Percentiles rank a stretch among this genome's conserved stretches.
These are phyloP conservation scores for Colletotrichum simmondsii DNA, from an alignment of 2,329 filamentous ascomycete species.

Conservation along the genomic window DNA sequence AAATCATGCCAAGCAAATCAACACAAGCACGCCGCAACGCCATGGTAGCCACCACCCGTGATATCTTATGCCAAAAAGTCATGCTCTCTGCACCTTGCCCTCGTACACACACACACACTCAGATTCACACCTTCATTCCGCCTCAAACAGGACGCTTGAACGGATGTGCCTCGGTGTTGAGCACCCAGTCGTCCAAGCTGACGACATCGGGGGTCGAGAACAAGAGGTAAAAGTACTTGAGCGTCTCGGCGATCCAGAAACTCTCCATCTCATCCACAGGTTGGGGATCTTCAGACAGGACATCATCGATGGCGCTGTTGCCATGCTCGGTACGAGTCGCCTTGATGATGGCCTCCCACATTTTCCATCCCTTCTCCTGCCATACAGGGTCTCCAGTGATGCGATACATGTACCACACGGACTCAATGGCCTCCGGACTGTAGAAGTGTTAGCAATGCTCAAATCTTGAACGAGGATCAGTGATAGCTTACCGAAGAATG, in stretches of 20 bases:
- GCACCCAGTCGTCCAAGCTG: slow-evolving; percentile 75
- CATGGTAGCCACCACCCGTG: slow-evolving; percentile 17
- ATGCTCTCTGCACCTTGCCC: background rate
- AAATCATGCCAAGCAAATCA: background rate
- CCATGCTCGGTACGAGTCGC: slow-evolving; percentile 74
- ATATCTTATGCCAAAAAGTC: slow-evolving; percentile 23
- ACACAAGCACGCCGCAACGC: slow-evolving; percentile 23
- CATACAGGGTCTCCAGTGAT: slow-evolving; percentile 82
- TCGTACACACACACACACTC: background rate
- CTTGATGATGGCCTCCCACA: slow-evolving; percentile 79
- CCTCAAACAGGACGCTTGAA: slow-evolving; percentile 56
- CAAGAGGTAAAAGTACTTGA: slow-evolving; percentile 92
- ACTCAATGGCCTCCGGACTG: slow-evolving; percentile 88
- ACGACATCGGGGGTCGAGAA: slow-evolving; percentile 76
- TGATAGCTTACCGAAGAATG: slow-evolving; percentile 66
- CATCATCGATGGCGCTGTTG: slow-evolving; percentile 77
- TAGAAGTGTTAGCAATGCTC: slow-evolving; percentile 34
- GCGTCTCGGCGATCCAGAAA: slow-evolving; percentile 90
- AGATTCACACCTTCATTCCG: background rate
- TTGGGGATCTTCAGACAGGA: slow-evolving; percentile 55
- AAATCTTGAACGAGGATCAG: slow-evolving; percentile 41
- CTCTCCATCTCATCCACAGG: slow-evolving; percentile 80
- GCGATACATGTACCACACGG: slow-evolving; percentile 89
- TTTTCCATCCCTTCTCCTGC: slow-evolving; percentile 86
- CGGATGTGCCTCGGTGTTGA: slow-evolving; percentile 73